Conservation (phyloP, 148 eudicot species). For the Rhododendron williamsianum region DNA sequence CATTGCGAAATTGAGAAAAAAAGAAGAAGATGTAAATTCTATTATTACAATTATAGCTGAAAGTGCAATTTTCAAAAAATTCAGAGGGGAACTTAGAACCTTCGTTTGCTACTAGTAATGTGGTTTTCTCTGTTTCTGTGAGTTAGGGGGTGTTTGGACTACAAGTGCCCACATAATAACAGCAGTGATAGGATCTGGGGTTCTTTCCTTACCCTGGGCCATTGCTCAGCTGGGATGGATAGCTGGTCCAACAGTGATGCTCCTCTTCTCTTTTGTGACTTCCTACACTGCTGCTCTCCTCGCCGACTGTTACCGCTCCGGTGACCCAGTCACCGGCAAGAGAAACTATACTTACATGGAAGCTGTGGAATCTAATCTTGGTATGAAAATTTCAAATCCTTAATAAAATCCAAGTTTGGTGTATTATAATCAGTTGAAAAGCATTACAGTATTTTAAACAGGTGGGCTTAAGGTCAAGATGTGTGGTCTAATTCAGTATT, state of each 20-base stretch:
- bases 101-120: not conserved
- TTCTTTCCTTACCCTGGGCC: slow-evolving; percentile 64
- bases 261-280: slow-evolving; percentile 45
- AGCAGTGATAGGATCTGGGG: slow-evolving; percentile 70
- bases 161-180: slow-evolving; percentile 72
- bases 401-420: not conserved
- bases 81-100: not conserved
- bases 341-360: slow-evolving; percentile 56
- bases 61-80: not conserved
- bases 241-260: slow-evolving; percentile 59
- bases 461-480: slow-evolving; percentile 55
- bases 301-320: slow-evolving; percentile 41
- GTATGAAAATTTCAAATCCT: slow-evolving; percentile 10
- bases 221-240: slow-evolving; percentile 69
- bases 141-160: slow-evolving; percentile 52
- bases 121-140: not conserved
- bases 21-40: not conserved
- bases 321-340: slow-evolving; percentile 39
- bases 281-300: slow-evolving; percentile 47
- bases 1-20: not conserved
- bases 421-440: not conserved
- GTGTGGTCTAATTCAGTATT: slow-evolving; percentile 67
- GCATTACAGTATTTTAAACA: not conserved
- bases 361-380: slow-evolving; percentile 43
- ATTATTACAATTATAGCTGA: not conserved